Conservation (phyloP, 345 rosid genomes). For the Brassica juncea region DNA sequence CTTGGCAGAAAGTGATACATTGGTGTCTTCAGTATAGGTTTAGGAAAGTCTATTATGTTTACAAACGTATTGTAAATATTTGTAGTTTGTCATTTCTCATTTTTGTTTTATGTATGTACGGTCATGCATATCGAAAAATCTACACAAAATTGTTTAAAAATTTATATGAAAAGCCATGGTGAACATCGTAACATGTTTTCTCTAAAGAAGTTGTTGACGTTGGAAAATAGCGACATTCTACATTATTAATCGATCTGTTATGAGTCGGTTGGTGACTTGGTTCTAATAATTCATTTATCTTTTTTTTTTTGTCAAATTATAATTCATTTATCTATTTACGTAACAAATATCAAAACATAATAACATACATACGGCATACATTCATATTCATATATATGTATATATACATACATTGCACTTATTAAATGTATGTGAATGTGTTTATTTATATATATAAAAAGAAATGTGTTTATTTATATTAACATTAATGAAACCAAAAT, state of each 20-base stretch:
- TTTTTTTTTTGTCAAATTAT: too few relatives aligned
- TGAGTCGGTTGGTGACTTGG: too few relatives aligned
- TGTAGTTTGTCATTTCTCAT: neutral
- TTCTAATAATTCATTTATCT: too few relatives aligned
- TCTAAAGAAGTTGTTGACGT: neutral
- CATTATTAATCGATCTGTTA: too few relatives aligned
- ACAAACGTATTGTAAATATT: neutral
- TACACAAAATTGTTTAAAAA: neutral
- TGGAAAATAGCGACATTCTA: too few relatives aligned
- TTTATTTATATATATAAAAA: neutral
- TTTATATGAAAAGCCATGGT: neutral
- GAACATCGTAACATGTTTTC: neutral
- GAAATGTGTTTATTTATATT: neutral
- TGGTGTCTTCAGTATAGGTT: neutral
- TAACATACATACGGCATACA: neutral
- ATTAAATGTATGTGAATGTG: neutral
- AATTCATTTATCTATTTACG: neutral
- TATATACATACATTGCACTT: neutral
- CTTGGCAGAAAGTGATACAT: neutral
- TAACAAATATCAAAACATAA: neutral
- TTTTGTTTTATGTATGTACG: neutral
- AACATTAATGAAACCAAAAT: conserved; percentile 20
- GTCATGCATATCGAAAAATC: neutral
- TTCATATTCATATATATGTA: neutral
- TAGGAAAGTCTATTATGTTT: neutral